A percentile compares a stretch with the other conserved stretches of the same genome.
phyloP scores from a whole-genome alignment of 345 rosid species.

The Carallia brachiata region DNA sequence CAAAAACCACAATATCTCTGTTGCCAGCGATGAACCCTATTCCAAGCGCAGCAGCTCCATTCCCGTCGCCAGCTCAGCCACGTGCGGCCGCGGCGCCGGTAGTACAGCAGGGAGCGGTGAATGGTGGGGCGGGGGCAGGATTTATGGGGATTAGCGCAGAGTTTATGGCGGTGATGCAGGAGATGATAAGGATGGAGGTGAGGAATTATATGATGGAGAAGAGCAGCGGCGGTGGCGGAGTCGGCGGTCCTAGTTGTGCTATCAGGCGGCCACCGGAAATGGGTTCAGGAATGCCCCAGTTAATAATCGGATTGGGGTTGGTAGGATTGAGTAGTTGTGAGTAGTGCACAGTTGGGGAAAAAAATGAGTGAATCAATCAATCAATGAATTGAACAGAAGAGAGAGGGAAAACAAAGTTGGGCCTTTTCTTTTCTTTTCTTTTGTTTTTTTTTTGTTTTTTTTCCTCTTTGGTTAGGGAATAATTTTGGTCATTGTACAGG shows the following conservation, averaged over 20 bases:
- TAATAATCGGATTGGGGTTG: conserved; percentile 53
- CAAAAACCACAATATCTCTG: not conserved
- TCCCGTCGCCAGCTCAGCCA: not conserved
- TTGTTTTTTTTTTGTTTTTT: conserved; percentile 17
- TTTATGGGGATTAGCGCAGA: conserved; percentile 58
- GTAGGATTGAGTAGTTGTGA: conserved; percentile 59
- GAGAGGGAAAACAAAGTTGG: conserved; percentile 6
- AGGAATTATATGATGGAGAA: conserved; percentile 76
- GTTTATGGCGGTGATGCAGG: conserved; percentile 82
- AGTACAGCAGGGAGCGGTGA: conserved; percentile 27
- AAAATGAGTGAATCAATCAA: not conserved
- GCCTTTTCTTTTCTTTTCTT: conserved; percentile 27
- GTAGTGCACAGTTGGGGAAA: conserved; percentile 17
- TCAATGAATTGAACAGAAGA: not conserved
- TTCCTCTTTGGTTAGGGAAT: conserved; percentile 23
- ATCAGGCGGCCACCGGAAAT: conserved; percentile 45
- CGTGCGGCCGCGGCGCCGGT: not conserved
- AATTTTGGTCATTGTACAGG: conserved; percentile 64
- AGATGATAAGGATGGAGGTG: conserved; percentile 85
- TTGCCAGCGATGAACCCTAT: not conserved
- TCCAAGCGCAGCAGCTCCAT: not conserved
- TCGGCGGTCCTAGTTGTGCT: conserved; percentile 43
- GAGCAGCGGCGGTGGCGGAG: conserved; percentile 24
- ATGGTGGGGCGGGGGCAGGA: conserved; percentile 24
- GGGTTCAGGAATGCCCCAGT: conserved; percentile 60